Evolutionary conservation across 164 flowering plant species (phyloP).

Genomic region (Houttuynia cordata): DNA sequence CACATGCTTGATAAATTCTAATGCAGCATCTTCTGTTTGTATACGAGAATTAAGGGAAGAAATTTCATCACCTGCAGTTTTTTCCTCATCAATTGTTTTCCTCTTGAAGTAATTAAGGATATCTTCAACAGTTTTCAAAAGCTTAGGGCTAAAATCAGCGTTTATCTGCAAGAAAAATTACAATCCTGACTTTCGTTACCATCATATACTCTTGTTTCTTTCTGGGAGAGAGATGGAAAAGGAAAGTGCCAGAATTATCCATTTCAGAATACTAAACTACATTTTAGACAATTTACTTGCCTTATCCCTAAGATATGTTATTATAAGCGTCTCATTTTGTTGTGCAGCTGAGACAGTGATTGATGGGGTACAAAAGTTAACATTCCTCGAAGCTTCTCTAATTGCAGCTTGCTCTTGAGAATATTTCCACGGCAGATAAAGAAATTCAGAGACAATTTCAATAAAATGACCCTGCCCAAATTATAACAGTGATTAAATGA

Average conservation of each 20-base stretch:
- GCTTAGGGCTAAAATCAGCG: constrained; percentile 69
- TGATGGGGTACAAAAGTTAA: constrained; percentile 71
- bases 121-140: constrained; percentile 56
- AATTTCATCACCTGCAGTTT: constrained; percentile 14
- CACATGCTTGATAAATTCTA: constrained; percentile 87
- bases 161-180: constrained; percentile 41
- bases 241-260: background rate
- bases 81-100: constrained; percentile 20
- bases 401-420: constrained; percentile 46
- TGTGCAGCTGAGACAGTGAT: constrained; percentile 67
- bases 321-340: constrained; percentile 37
- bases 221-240: background rate
- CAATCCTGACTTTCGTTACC: background rate
- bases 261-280: background rate
- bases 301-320: constrained; percentile 57
- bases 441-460: constrained; percentile 65
- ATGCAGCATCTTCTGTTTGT: constrained; percentile 56
- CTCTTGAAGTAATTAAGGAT: constrained; percentile 39
- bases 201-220: background rate
- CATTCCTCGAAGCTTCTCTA: constrained; percentile 31
- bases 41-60: constrained; percentile 16
- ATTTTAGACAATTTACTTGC: constrained; percentile 18
- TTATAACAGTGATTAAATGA: background rate
- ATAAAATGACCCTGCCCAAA: constrained; percentile 67
- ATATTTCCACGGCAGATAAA: constrained; percentile 80